phyloP scores from a whole-genome alignment of 129 eudicot species.

The Arctium minus region DNA sequence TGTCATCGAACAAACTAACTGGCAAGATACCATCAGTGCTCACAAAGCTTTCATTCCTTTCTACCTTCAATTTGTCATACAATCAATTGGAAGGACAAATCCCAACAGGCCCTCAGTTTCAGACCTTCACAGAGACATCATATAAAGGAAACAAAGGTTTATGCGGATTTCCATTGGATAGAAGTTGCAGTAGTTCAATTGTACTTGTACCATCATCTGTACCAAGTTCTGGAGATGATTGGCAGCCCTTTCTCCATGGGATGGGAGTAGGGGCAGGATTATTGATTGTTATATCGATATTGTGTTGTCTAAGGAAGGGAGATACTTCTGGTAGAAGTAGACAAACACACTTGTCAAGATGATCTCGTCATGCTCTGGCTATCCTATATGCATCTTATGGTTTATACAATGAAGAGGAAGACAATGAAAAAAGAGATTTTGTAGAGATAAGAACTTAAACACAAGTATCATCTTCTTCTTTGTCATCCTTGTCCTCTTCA shows the following conservation, averaged over 20 bases:
- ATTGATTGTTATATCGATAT: slow-evolving; percentile 50
- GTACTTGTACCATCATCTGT: not conserved
- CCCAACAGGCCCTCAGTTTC: slow-evolving; percentile 41
- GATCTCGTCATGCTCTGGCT: slow-evolving; percentile 24
- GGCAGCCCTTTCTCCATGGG: slow-evolving; percentile 62
- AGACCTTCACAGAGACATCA: slow-evolving; percentile 36
- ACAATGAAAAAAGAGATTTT: too few species aligned
- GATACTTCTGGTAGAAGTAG: slow-evolving; percentile 34
- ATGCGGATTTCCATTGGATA: slow-evolving; percentile 45
- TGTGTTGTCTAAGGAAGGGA: slow-evolving; percentile 38
- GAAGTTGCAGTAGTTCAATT: not conserved
- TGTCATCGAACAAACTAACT: slow-evolving; percentile 48
- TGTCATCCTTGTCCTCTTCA: slow-evolving; percentile 43
- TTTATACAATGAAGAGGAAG: slow-evolving; percentile 33
- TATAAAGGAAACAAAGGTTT: slow-evolving; percentile 47
- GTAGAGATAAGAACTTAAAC: too few species aligned
- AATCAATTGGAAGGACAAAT: slow-evolving; percentile 49
- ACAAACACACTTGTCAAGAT: slow-evolving; percentile 35
- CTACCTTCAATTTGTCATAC: slow-evolving; percentile 47
- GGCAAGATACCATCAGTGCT: slow-evolving; percentile 54
- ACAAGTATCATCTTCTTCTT: slow-evolving; percentile 25
- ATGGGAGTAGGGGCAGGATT: slow-evolving; percentile 68
- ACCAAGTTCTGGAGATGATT: slow-evolving; percentile 16
- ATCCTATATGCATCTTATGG: slow-evolving; percentile 27
- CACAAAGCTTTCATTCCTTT: slow-evolving; percentile 35